A percentile compares a stretch with the other conserved stretches of the same genome.
Conservation (phyloP, 73 alveolate species). For the Paramecium caudatum region DNA sequence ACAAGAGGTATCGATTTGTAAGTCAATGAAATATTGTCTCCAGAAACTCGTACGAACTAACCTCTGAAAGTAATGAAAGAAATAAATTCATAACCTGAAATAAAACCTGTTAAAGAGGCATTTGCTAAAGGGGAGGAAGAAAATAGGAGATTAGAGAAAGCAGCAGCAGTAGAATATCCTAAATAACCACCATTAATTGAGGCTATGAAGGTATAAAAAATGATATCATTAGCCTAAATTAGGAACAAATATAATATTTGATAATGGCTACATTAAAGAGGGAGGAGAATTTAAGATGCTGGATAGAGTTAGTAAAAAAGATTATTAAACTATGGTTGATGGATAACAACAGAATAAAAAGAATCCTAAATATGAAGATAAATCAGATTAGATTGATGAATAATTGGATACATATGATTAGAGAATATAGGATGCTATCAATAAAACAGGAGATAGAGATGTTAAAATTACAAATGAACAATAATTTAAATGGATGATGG, state of each 20-base stretch:
- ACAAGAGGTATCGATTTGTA: slow-evolving; percentile 21
- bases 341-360: slow-evolving; percentile 34
- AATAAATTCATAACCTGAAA: slow-evolving; percentile 39
- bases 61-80: slow-evolving; percentile 50
- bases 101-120: slow-evolving; percentile 45
- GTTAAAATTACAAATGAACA: slow-evolving; percentile 36
- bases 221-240: slow-evolving; percentile 15
- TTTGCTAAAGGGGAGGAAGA: slow-evolving; percentile 49
- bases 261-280: slow-evolving; percentile 48
- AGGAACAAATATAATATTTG: slow-evolving; percentile 57
- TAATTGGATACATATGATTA: slow-evolving; percentile 8
- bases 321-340: slow-evolving; percentile 3
- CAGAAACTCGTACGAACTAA: not conserved
- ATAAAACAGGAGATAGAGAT: not conserved
- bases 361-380: slow-evolving; percentile 5
- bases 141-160: slow-evolving; percentile 43
- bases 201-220: slow-evolving; percentile 29
- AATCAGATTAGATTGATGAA: slow-evolving; percentile 14
- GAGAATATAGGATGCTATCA: slow-evolving; percentile 17
- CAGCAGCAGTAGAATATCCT: slow-evolving; percentile 67
- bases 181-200: slow-evolving; percentile 68
- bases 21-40: slow-evolving; percentile 6
- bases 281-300: slow-evolving; percentile 55
- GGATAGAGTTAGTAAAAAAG: slow-evolving; percentile 41
- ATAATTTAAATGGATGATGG: slow-evolving; percentile 39